Base-by-base conservation (phyloP, 352 stramenopile genomes). In the Globisporangium sylvaticum region DNA sequence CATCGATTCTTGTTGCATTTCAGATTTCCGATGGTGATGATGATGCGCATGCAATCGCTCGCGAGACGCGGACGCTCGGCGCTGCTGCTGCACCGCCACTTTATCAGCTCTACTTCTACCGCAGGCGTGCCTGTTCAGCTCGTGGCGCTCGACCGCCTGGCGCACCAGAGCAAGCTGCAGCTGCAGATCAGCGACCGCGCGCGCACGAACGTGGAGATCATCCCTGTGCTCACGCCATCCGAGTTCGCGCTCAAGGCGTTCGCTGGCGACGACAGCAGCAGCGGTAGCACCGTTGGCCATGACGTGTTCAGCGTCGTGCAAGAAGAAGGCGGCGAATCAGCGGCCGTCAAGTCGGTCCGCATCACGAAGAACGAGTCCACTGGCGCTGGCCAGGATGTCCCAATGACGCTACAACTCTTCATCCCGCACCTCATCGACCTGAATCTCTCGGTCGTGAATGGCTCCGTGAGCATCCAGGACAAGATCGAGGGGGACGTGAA, bases 401-500 rank as follows among this genome's bases (percentile, higher is more conserved):
- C 37, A 4, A 58, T 32, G 68, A 67, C 2, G 12, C 42, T 84
- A 32, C 68, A 83, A 69, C 66, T 87, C 29, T 39, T 73, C 9
- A 29, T 87, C 27, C 80, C 82, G n/a, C 70, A 78, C 31, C 64
- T 78, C 12, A 52, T 86, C 6, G 61, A 88, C 63, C 64, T 94
- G 46, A 66, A 78, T 44, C 56, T 94, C 42, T 75, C 67, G 6
- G 58, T 89, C 31, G 75, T 81, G 15, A 65, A 78, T 37, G 87
- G 83, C 46, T 65, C 69, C 39, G 79, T 92, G 24, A 53, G 20
- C 3, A 22, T 94, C 12, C 63, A 67, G 8, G 80, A 91, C 65
- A 92, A 92, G 63, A 66, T 94, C 2, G 87, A 94, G 67, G 87
- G 84, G 29, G 73, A 94, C 62, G 80, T 91, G 8, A 84, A 81